Evolutionary conservation across 352 stramenopile species (phyloP), one percentile per base, ranked within the genome.

Genomic region (Aphanomyces astaci): DNA sequence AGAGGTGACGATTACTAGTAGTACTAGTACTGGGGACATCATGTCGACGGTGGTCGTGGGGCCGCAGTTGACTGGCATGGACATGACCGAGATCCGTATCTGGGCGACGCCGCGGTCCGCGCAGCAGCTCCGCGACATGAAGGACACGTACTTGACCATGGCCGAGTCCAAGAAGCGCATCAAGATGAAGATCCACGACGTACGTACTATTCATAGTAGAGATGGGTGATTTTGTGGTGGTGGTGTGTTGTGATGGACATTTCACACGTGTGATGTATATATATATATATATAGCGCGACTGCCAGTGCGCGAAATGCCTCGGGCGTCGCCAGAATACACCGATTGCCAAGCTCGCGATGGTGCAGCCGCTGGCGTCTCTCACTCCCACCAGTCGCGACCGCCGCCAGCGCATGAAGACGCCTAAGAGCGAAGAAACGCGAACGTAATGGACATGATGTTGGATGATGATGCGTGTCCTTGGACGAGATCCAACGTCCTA

Each of bases 131-230:
- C 78, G 71, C 59, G 86, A 92, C 74, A 92, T 92, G 84, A 90
- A 90, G 52, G 84, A 92, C 51, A 94, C 91, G 72, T 94, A 92
- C 74, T 74, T 94, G 70, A 77, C 80, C n/a, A 78, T 92, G 52
- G 84, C 86, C 22, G 84, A 94, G 62, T 76, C 79, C 40, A 92
- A 92, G 73, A 82, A 81, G 63, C 80, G 82, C 63, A 89, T 94
- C 78, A 92, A 92, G 65, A 88, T 94, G 49, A 73, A 80, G 25
- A 94, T 94, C 70, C 84, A 92, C 73, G 9, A 68, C 39, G 62
- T 68, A 59, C 24, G 39, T 52, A 4, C 9, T 4, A 11, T 7
- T 10, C 30, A 53, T 11, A 3, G 2, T 25, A 39, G 2, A 28
- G 17, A 15, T 40, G 36, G 43, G 13, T 19, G 31, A 10, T 46